phyloP scores from a whole-genome alignment of 108 stramenopile genomes.

The Fragilaria radians region DNA sequence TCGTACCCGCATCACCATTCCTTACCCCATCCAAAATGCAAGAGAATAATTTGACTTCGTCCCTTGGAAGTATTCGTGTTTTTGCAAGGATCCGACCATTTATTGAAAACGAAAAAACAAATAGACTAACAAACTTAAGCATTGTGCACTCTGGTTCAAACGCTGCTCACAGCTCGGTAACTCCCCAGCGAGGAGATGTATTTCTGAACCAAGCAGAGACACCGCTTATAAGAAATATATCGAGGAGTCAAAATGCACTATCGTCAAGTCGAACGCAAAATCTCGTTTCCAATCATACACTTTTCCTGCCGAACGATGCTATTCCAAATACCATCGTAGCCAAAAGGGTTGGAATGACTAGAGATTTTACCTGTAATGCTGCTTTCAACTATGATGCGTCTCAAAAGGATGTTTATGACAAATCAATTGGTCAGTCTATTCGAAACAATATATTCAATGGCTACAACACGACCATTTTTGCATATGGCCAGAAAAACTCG shows the following conservation, averaged over 20 bases:
- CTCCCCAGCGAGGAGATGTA: background rate
- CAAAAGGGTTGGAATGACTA: background rate
- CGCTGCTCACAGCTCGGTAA: background rate
- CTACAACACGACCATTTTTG: slow-evolving; percentile 36
- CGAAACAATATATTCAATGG: slow-evolving; percentile 20
- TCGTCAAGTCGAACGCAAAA: background rate
- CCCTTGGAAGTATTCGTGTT: background rate
- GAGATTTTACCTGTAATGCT: slow-evolving; percentile 22
- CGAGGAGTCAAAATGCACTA: background rate
- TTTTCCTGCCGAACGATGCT: background rate
- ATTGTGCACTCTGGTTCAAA: background rate
- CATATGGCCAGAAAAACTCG: slow-evolving; percentile 59
- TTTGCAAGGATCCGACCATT: slow-evolving; percentile 11
- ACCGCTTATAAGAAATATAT: background rate
- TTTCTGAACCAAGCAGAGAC: background rate
- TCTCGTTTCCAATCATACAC: background rate
- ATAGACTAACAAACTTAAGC: background rate
- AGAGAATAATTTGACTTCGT: background rate
- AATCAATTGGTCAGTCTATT: slow-evolving; percentile 6
- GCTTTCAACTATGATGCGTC: slow-evolving; percentile 18
- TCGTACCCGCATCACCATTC: background rate
- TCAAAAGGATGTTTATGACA: slow-evolving; percentile 22
- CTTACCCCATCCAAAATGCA: too few species aligned
- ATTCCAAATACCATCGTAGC: background rate
- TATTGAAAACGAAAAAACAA: background rate